Base-by-base conservation (phyloP, 345 rosid genomes). In the Lepidium aucheri region DNA sequence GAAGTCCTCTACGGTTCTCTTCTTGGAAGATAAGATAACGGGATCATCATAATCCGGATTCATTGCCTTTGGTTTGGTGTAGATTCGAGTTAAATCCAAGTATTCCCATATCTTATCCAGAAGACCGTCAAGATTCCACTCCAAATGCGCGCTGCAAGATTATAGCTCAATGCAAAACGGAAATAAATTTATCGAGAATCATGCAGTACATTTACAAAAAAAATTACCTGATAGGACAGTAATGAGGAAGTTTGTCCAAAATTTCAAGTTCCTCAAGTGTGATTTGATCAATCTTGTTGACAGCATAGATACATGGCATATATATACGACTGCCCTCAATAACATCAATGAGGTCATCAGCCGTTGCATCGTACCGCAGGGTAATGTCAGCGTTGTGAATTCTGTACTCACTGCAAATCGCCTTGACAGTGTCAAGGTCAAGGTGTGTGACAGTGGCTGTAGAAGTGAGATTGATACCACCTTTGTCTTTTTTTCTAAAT, bases 11-110 rank as follows among this genome's bases (percentile, higher is more conserved):
- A 93, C 89, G 5, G 94, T 90, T 72, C 93, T 80, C 78, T 36
- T 93, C 79, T 77, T 93, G 32, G 97, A 93, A 34, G 97, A 93
- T 60, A 93, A 68, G 74, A 91, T 89, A 13, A 91, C 96, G 5
- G 98, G 98, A 64, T 93, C 98, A 69, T 90, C 97, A 51, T 93
- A 90, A 79, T 93, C 98, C 24, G 98, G 97, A 73, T 90, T 93
- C 97, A 90, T 80, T 50, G 96, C 98, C 72, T 93, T 93, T 8
- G 96, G 98, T 71, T 90, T 93, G 7, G 98, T 93, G 77, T 86
- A 89, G 69, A 93, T 93, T 63, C 96, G 86, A 78, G 98, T 93
- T 44, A 93, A 72, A 68, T 74, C n/a, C 53, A 93, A 86, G 82
- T 93, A 90, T 69, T 93, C 98, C 97, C 97, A 93, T 74, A 93